Percentiles rank a stretch among this genome's conserved stretches.
phyloP scores from a whole-genome alignment of 768 basidiomycete genomes.

The Ramaria sp. region DNA sequence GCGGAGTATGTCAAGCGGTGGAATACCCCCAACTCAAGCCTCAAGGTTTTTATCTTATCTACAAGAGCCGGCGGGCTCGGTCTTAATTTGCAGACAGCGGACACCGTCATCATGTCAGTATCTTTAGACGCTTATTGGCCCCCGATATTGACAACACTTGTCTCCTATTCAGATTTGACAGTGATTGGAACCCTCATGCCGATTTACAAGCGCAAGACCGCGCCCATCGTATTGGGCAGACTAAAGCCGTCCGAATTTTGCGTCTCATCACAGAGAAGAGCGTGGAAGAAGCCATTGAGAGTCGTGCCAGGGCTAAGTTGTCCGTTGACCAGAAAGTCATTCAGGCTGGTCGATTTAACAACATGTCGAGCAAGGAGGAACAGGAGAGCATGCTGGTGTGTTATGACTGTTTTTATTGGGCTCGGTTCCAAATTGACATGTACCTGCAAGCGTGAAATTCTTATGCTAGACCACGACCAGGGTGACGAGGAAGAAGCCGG shows the following conservation, averaged over 20 bases:
- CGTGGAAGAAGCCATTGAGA: slow-evolving; percentile 97
- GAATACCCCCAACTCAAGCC: slow-evolving; percentile 82
- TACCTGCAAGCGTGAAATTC: slow-evolving; percentile 43
- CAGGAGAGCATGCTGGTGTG: slow-evolving; percentile 92
- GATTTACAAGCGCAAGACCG: slow-evolving; percentile 99
- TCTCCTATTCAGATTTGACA: slow-evolving; percentile 49
- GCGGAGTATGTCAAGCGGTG: slow-evolving; percentile 77
- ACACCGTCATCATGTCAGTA: slow-evolving; percentile 88
- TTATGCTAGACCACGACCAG: slow-evolving; percentile 82
- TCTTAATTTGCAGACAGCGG: slow-evolving; percentile 91
- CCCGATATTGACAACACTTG: not conserved
- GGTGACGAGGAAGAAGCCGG: slow-evolving; percentile 86
- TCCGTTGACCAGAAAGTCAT: slow-evolving; percentile 99
- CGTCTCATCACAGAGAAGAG: slow-evolving; percentile 97
- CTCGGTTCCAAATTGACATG: slow-evolving; percentile 7
- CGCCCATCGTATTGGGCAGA: slow-evolving; percentile 99
- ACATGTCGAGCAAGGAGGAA: slow-evolving; percentile 96
- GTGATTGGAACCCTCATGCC: slow-evolving; percentile 95
- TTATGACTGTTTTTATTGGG: not conserved
- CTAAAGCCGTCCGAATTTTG: slow-evolving; percentile 92
- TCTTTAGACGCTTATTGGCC: not conserved
- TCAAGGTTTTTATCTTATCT: slow-evolving; percentile 87
- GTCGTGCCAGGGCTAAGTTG: slow-evolving; percentile 88
- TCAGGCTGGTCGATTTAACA: slow-evolving; percentile 97
- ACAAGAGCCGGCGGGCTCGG: slow-evolving; percentile 91